Percentiles rank a stretch among this genome's conserved stretches.
Evolutionary conservation across 208 protist species (phyloP).

Genomic region (Crithidia brevicula): DNA sequence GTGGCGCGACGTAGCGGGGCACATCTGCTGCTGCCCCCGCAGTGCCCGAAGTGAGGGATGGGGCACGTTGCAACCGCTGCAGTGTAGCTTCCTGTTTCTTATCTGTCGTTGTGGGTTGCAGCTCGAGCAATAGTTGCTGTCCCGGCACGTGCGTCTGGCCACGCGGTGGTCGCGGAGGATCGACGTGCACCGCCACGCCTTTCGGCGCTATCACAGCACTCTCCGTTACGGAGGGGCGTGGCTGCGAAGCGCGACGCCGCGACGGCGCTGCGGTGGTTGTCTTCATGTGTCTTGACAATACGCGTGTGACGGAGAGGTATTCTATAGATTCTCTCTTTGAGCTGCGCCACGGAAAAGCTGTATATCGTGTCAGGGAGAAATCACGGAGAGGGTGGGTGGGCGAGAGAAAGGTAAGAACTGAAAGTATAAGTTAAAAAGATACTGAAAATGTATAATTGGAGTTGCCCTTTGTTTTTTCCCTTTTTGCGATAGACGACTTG

Average conservation of each 20-base stretch:
- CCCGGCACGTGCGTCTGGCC: not conserved
- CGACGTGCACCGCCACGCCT: slow-evolving; percentile 9
- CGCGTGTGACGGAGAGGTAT: too few relatives aligned
- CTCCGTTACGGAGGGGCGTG: not conserved
- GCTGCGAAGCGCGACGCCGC: slow-evolving; percentile 3
- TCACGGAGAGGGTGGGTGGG: too few relatives aligned
- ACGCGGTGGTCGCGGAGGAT: slow-evolving; percentile 15
- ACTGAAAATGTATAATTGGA: too few relatives aligned
- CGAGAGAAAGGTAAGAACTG: too few relatives aligned
- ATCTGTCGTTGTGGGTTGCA: not conserved
- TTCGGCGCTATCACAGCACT: too few relatives aligned
- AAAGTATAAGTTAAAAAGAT: too few relatives aligned
- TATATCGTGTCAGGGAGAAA: too few relatives aligned
- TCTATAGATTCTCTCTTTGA: too few relatives aligned
- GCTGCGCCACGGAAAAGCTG: too few relatives aligned
- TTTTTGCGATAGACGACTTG: too few relatives aligned
- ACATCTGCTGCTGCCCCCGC: slow-evolving; percentile 10
- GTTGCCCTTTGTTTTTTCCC: too few relatives aligned
- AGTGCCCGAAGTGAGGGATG: not conserved
- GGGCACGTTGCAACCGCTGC: slow-evolving; percentile 18
- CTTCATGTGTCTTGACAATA: not conserved
- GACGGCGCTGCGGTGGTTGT: slow-evolving; percentile 5
- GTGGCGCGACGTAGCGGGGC: slow-evolving; percentile 12
- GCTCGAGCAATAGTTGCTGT: not conserved
- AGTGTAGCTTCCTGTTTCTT: not conserved